Conservation (phyloP, 2,329 filamentous ascomycete species). For the Emergomyces pasteurianus region DNA sequence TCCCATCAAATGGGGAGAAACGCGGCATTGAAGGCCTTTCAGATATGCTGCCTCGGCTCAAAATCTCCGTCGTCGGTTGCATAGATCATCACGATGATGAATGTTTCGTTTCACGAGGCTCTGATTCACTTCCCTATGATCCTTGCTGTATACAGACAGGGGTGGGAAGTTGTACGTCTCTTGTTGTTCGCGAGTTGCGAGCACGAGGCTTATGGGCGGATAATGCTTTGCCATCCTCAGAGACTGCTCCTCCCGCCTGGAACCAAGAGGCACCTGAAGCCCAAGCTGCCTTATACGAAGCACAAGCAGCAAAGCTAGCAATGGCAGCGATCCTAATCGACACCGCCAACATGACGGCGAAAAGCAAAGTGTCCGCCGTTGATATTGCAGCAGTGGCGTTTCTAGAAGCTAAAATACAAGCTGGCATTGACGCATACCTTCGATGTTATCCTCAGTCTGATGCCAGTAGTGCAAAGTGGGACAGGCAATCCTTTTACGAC, state of each 20-base stretch:
- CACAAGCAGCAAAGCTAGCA: slow-evolving; percentile 27
- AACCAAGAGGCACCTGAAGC: slow-evolving; percentile 3
- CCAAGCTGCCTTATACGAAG: slow-evolving; percentile 22
- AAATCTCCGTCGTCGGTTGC: slow-evolving; percentile 38
- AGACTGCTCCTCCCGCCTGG: background rate
- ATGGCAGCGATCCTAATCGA: slow-evolving; percentile 34
- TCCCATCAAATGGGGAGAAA: slow-evolving; percentile 15
- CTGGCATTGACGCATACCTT: slow-evolving; percentile 14
- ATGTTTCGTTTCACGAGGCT: slow-evolving; percentile 33
- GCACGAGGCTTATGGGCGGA: slow-evolving; percentile 33
- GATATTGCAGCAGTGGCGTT: slow-evolving; percentile 38
- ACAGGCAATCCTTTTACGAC: slow-evolving; percentile 39
- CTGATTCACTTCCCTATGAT: slow-evolving; percentile 20
- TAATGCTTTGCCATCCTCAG: slow-evolving; percentile 16
- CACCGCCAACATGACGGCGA: slow-evolving; percentile 32
- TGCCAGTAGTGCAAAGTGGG: slow-evolving; percentile 21
- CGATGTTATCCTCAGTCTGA: background rate
- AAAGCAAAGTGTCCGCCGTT: slow-evolving; percentile 36
- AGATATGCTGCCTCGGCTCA: slow-evolving; percentile 12
- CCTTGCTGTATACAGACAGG: slow-evolving; percentile 43
- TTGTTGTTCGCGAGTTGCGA: slow-evolving; percentile 40
- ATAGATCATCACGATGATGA: slow-evolving; percentile 56
- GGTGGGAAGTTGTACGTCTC: slow-evolving; percentile 47
- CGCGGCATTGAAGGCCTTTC: slow-evolving; percentile 39
- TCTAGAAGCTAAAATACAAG: slow-evolving; percentile 41